A percentile compares a stretch with the other conserved stretches of the same genome.
These are phyloP conservation scores for Xenosphaeropsis pyriputrescens DNA, from an alignment of 2,329 filamentous ascomycete species.

Conservation along the genomic window DNA sequence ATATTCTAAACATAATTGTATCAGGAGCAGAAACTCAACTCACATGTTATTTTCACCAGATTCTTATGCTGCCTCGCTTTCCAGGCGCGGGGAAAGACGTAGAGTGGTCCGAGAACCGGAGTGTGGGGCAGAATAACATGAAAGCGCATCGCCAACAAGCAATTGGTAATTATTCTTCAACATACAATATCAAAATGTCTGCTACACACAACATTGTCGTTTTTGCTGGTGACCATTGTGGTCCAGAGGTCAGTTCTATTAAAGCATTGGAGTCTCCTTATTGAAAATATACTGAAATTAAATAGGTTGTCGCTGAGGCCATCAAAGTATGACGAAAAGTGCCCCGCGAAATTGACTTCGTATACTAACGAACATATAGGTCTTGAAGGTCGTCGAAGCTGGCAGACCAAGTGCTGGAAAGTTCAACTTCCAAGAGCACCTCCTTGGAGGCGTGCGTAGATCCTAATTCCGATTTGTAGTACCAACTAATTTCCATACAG, in stretches of 20 bases:
- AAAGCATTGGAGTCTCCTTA: slow-evolving; percentile 3
- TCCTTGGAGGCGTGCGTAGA: slow-evolving; percentile 73
- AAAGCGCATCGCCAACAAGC: not conserved
- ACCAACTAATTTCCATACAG: slow-evolving; percentile 26
- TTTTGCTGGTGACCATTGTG: slow-evolving; percentile 72
- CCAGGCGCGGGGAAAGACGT: too few relatives aligned
- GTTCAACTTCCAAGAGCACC: slow-evolving; percentile 83
- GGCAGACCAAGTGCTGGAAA: slow-evolving; percentile 51
- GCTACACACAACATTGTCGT: slow-evolving; percentile 64
- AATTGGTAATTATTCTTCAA: not conserved
- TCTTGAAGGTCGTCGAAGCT: slow-evolving; percentile 67
- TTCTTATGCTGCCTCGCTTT: too few relatives aligned
- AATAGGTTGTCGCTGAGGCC: slow-evolving; percentile 66
- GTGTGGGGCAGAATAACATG: slow-evolving; percentile 1
- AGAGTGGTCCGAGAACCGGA: not conserved
- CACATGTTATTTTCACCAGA: too few relatives aligned
- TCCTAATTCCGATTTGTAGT: not conserved
- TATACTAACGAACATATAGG: slow-evolving; percentile 28
- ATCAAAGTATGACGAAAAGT: slow-evolving; percentile 48
- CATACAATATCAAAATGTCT: not conserved
- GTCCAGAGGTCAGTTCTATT: slow-evolving; percentile 54
- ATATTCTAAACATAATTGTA: too few relatives aligned
- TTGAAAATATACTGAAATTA: not conserved
- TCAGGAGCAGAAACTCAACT: too few relatives aligned
- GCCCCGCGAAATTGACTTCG: not conserved